Conservation (phyloP, 805 yeast species). For the Jamesozyma spencerorum region DNA sequence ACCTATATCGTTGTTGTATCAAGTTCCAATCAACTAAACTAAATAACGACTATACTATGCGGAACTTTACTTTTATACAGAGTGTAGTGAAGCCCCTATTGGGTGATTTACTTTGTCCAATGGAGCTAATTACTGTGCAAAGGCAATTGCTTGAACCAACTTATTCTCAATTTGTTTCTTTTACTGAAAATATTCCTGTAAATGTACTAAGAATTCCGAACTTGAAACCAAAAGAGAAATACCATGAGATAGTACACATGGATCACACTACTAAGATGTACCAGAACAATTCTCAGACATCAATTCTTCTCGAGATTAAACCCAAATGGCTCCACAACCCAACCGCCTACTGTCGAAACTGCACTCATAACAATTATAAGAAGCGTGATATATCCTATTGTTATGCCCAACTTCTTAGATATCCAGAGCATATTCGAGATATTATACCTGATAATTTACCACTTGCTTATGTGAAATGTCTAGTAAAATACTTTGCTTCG, state of each 20-base stretch:
- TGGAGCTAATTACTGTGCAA: conserved; percentile 9
- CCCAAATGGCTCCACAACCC: conserved; percentile 27
- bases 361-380: conserved; percentile 21
- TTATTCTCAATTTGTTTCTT: conserved; percentile 1
- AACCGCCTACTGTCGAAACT: conserved; percentile 23
- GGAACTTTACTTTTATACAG: conserved; percentile 14
- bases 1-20: conserved; percentile 21
- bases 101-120: conserved; percentile 8
- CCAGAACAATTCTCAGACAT: background rate
- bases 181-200: conserved; percentile 9
- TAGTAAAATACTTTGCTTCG: conserved; percentile 4
- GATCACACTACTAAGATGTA: conserved; percentile 24
- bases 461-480: too few species aligned
- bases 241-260: conserved; percentile 2
- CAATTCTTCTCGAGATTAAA: conserved; percentile 22
- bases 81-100: conserved; percentile 9
- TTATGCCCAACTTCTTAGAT: conserved; percentile 11
- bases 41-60: conserved; percentile 18
- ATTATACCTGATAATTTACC: conserved; percentile 12
- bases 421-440: conserved; percentile 8
- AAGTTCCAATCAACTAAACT: conserved; percentile 11
- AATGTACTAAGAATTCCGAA: conserved; percentile 15
- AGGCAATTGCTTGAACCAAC: background rate
- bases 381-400: conserved; percentile 19
- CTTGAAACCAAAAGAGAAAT: conserved; percentile 7